Percentiles rank a stretch among this genome's conserved stretches.
Evolutionary conservation across 192 early-diverging fungal species (phyloP).

Genomic region (Nowakowskiella sp.): DNA sequence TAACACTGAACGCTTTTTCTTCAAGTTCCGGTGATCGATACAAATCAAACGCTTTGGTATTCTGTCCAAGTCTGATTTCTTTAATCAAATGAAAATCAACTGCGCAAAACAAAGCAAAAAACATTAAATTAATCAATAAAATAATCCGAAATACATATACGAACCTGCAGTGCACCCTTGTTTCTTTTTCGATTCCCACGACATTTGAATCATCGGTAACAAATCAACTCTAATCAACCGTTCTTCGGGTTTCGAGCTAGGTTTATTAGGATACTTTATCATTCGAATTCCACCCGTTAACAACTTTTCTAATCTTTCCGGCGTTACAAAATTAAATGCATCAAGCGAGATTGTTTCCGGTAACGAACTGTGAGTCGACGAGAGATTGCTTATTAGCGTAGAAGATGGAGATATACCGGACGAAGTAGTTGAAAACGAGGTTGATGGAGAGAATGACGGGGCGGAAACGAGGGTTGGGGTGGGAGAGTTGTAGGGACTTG

Average conservation of each 20-base stretch:
- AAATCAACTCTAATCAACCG: slow-evolving; percentile 27
- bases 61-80: slow-evolving; percentile 51
- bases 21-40: slow-evolving; percentile 32
- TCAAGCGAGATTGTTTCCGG: too few species aligned
- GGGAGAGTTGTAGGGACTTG: too few species aligned
- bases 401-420: too few species aligned
- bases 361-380: too few species aligned
- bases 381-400: too few species aligned
- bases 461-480: too few species aligned
- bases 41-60: slow-evolving; percentile 43
- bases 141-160: not conserved
- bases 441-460: too few species aligned
- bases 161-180: too few species aligned
- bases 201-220: slow-evolving; percentile 24
- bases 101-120: slow-evolving; percentile 3
- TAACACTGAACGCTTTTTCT: slow-evolving; percentile 41
- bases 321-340: not conserved
- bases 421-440: too few species aligned
- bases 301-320: slow-evolving; percentile 8
- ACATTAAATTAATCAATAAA: not conserved
- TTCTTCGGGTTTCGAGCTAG: slow-evolving; percentile 29
- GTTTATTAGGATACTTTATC: slow-evolving; percentile 39
- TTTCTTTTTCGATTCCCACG: slow-evolving; percentile 41
- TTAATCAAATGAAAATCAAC: slow-evolving; percentile 36
- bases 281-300: slow-evolving; percentile 29